These are phyloP conservation scores for Aethionema arabicum DNA, from an alignment of 345 rosid species.

Conservation along the genomic window DNA sequence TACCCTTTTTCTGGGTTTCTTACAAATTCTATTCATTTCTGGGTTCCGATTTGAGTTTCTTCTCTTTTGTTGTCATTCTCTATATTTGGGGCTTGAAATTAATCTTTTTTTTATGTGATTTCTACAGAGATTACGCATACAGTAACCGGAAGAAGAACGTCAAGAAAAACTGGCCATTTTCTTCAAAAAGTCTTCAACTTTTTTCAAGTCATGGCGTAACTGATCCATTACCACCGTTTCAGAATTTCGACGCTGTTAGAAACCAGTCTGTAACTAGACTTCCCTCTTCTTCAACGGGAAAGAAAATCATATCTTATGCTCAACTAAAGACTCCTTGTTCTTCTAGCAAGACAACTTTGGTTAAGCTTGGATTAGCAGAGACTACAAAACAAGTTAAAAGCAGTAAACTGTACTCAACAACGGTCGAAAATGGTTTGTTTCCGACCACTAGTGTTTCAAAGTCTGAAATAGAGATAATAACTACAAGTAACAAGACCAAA, in stretches of 20 bases:
- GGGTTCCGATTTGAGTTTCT: not conserved
- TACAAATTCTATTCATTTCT: not conserved
- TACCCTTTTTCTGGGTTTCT: slow-evolving; percentile 6
- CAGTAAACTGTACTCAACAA: slow-evolving; percentile 42
- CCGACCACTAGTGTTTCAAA: slow-evolving; percentile 54
- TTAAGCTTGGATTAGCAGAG: slow-evolving; percentile 40
- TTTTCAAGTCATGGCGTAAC: slow-evolving; percentile 85
- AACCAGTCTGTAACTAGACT: slow-evolving; percentile 40
- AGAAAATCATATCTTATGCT: slow-evolving; percentile 34
- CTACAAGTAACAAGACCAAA: slow-evolving; percentile 42
- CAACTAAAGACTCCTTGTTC: slow-evolving; percentile 34
- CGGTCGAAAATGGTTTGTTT: slow-evolving; percentile 56
- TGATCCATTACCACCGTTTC: slow-evolving; percentile 87
- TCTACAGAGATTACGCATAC: slow-evolving; percentile 87
- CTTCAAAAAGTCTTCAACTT: slow-evolving; percentile 66
- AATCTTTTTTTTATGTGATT: slow-evolving; percentile 17
- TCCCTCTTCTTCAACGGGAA: slow-evolving; percentile 39
- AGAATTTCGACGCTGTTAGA: slow-evolving; percentile 43
- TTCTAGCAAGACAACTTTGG: slow-evolving; percentile 26
- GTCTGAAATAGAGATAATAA: slow-evolving; percentile 45
- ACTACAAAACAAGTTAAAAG: slow-evolving; percentile 33
- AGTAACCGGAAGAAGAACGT: slow-evolving; percentile 69
- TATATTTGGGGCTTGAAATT: slow-evolving; percentile 5
- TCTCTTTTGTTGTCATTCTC: not conserved
- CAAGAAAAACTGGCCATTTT: slow-evolving; percentile 91